Conservation (phyloP, 306 rosid genomes). For the Clitoria ternatea region DNA sequence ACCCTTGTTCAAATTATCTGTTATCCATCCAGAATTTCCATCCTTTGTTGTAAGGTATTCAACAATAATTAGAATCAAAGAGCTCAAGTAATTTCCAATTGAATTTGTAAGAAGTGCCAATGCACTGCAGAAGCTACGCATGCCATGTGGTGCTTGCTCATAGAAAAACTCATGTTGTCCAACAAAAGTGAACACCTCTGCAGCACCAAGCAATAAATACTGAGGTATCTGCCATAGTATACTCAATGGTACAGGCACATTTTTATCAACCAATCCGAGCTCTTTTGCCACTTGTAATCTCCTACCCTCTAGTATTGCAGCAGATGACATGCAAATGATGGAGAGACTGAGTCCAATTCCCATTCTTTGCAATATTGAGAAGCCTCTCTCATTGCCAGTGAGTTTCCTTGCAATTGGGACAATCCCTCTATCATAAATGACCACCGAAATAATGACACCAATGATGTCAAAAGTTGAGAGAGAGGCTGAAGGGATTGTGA, state of each 20-base stretch:
- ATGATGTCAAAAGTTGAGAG: slow-evolving; percentile 63
- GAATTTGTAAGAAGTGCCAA: slow-evolving; percentile 52
- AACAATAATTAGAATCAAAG: slow-evolving; percentile 66
- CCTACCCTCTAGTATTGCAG: slow-evolving; percentile 66
- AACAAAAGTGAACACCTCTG: slow-evolving; percentile 68
- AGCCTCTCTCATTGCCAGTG: slow-evolving; percentile 71
- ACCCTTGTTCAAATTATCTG: slow-evolving; percentile 74
- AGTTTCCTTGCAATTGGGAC: slow-evolving; percentile 69
- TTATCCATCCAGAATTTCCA: slow-evolving; percentile 71
- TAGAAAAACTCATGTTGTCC: slow-evolving; percentile 91
- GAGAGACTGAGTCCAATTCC: slow-evolving; percentile 79
- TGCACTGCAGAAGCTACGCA: slow-evolving; percentile 78
- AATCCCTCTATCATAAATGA: slow-evolving; percentile 62
- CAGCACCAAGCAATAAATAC: slow-evolving; percentile 71
- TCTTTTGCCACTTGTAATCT: slow-evolving; percentile 58
- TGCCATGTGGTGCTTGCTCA: slow-evolving; percentile 77
- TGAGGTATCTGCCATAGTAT: slow-evolving; percentile 90
- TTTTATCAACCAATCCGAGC: slow-evolving; percentile 58
- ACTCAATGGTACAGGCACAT: slow-evolving; percentile 58
- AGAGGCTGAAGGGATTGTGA: slow-evolving; percentile 78
- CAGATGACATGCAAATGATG: slow-evolving; percentile 72
- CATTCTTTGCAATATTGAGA: slow-evolving; percentile 70
- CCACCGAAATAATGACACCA: slow-evolving; percentile 85
- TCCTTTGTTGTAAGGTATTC: slow-evolving; percentile 65
- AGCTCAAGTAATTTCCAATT: slow-evolving; percentile 80